Conservation (phyloP, 345 rosid species). For the Bruguiera sexangula region DNA sequence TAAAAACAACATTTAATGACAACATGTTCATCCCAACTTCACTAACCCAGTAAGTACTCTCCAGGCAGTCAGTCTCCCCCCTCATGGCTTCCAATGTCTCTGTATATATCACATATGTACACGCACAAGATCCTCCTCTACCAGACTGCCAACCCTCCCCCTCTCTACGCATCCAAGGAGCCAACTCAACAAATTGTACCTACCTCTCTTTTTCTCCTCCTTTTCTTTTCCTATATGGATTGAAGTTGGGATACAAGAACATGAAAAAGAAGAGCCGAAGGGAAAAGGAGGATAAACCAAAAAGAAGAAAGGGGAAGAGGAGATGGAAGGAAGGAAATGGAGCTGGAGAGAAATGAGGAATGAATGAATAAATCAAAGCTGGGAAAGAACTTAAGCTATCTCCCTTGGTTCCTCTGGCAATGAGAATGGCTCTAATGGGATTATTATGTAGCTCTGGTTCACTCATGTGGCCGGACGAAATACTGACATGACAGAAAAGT, state of each 20-base stretch:
- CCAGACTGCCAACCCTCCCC: constrained; percentile 36
- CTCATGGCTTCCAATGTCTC: constrained; percentile 36
- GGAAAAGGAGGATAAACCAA: constrained; percentile 3
- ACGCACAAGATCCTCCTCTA: constrained; percentile 46
- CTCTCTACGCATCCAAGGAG: constrained; percentile 24
- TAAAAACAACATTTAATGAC: constrained; percentile 30
- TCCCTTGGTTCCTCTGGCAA: constrained; percentile 35
- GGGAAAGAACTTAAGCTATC: constrained; percentile 52
- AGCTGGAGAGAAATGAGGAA: constrained; percentile 55
- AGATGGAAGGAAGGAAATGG: constrained; percentile 28
- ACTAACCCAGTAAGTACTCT: constrained; percentile 48
- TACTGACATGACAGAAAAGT: constrained; percentile 28
- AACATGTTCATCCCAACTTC: constrained; percentile 44
- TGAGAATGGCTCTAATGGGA: constrained; percentile 35
- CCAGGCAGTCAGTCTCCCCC: constrained; percentile 43
- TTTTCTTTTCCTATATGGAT: background rate
- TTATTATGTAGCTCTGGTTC: constrained; percentile 40
- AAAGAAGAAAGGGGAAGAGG: background rate
- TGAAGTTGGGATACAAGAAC: constrained; percentile 37
- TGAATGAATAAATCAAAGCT: constrained; percentile 55
- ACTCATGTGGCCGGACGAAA: constrained; percentile 29
- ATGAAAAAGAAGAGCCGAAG: constrained; percentile 17
- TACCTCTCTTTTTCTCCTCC: constrained; percentile 3
- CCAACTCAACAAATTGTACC: constrained; percentile 41
- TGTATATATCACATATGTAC: constrained; percentile 54